Percentiles rank a stretch among this genome's conserved stretches.
Evolutionary conservation across 176 grass and related monocot genomes (phyloP).

Genomic region (Oryza glaberrima): DNA sequence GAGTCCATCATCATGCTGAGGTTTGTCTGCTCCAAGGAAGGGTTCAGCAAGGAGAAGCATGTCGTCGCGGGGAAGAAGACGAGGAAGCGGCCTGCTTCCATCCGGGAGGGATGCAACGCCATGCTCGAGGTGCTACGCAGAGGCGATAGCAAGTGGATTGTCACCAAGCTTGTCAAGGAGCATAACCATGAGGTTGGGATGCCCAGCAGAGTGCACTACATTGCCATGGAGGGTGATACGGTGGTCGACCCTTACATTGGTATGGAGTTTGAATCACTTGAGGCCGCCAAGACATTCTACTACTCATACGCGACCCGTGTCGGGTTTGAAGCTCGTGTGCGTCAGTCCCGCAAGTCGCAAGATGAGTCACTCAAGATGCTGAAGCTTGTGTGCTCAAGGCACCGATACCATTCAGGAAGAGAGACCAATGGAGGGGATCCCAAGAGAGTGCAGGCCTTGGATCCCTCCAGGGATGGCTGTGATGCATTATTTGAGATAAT

Average conservation of each 20-base stretch:
- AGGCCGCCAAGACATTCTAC: constrained; percentile 85
- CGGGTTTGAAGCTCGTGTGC: constrained; percentile 88
- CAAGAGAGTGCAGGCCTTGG: constrained; percentile 52
- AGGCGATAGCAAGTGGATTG: constrained; percentile 81
- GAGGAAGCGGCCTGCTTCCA: constrained; percentile 79
- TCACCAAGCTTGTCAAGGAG: constrained; percentile 92
- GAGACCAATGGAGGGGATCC: constrained; percentile 63
- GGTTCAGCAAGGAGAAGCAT: constrained; percentile 77
- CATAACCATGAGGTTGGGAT: constrained; percentile 89
- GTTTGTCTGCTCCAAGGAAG: constrained; percentile 89
- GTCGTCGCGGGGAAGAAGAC: constrained; percentile 70
- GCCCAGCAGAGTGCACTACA: constrained; percentile 74
- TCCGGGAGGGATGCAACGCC: constrained; percentile 90
- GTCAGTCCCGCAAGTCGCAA: constrained; percentile 81
- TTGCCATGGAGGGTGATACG: constrained; percentile 67
- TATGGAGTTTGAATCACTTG: constrained; percentile 88
- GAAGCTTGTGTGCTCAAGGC: constrained; percentile 96
- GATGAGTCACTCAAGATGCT: constrained; percentile 96
- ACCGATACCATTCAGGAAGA: constrained; percentile 82
- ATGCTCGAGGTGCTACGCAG: constrained; percentile 94
- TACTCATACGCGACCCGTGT: constrained; percentile 78
- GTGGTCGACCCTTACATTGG: constrained; percentile 71
- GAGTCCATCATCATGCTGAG: constrained; percentile 95
- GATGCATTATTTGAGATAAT: constrained; percentile 94
- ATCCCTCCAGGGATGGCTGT: constrained; percentile 64